phyloP scores from a whole-genome alignment of 1,284 basidiomycete genomes.

The Melampsora americana region DNA sequence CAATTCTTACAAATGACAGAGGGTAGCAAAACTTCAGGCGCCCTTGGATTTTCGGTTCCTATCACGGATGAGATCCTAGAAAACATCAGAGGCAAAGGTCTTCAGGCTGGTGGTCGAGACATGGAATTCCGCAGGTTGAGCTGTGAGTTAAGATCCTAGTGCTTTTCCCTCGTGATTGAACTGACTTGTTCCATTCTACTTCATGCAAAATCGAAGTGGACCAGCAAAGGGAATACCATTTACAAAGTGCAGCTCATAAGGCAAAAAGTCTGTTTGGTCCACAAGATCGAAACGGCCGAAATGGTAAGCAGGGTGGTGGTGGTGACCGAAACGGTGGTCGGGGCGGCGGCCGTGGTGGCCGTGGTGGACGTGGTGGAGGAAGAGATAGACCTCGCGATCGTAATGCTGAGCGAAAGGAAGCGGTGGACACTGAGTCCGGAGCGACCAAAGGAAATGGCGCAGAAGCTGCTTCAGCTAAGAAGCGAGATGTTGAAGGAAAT shows the following conservation, averaged over 20 bases:
- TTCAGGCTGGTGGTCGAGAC: slow-evolving; percentile 35
- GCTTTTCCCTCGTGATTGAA: background rate
- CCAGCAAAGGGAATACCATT: slow-evolving; percentile 26
- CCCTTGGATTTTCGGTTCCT: slow-evolving; percentile 16
- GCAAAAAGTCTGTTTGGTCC: slow-evolving; percentile 21
- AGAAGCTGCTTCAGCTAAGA: slow-evolving; percentile 8
- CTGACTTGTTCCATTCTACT: background rate
- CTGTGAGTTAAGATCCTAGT: slow-evolving; percentile 15
- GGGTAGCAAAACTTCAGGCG: slow-evolving; percentile 10
- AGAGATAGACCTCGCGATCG: slow-evolving; percentile 6
- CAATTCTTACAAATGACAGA: slow-evolving; percentile 12
- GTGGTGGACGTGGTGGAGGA: slow-evolving; percentile 17
- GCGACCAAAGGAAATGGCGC: background rate
- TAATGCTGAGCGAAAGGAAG: slow-evolving; percentile 26
- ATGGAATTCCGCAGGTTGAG: slow-evolving; percentile 23
- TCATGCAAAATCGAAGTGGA: slow-evolving; percentile 9
- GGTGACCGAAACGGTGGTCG: slow-evolving; percentile 1
- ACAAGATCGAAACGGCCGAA: slow-evolving; percentile 11
- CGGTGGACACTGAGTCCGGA: slow-evolving; percentile 1
- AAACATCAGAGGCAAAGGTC: slow-evolving; percentile 31
- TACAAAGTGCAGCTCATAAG: slow-evolving; percentile 26
- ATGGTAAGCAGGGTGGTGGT: slow-evolving; percentile 9
- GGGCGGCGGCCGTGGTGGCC: slow-evolving; percentile 3
- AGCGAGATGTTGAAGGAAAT: slow-evolving; percentile 43
- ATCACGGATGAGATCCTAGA: slow-evolving; percentile 28